A percentile compares a stretch with the other conserved stretches of the same genome.
Conservation (phyloP, 495 filamentous ascomycete genomes). For the Evansstolkia leycettana region DNA sequence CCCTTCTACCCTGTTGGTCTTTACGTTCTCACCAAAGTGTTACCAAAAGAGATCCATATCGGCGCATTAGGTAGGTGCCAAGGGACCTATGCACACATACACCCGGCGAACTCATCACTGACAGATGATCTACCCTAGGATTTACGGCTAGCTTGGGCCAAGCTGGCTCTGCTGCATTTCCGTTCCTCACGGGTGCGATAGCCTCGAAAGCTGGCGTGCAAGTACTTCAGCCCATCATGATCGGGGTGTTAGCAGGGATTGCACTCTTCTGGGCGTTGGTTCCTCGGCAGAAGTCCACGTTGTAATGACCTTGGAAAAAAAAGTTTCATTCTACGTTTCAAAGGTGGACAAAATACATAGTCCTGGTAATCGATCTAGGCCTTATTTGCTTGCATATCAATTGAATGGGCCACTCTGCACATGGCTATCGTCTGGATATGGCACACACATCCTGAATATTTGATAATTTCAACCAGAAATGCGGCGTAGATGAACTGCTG, state of each 20-base stretch:
- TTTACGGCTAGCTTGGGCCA: slow-evolving; percentile 38
- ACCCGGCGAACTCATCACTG: too few species aligned
- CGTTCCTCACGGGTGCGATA: slow-evolving; percentile 36
- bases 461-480: too few species aligned
- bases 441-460: too few species aligned
- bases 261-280: slow-evolving; percentile 32
- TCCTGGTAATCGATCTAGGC: too few species aligned
- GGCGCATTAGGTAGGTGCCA: slow-evolving; percentile 15
- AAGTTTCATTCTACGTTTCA: too few species aligned
- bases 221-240: slow-evolving; percentile 38
- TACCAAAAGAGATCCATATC: slow-evolving; percentile 27
- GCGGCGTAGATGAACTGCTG: too few species aligned
- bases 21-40: slow-evolving; percentile 17
- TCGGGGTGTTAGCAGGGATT: slow-evolving; percentile 30
- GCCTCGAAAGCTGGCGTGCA: slow-evolving; percentile 31
- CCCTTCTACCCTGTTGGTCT: slow-evolving; percentile 29
- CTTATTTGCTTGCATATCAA: too few species aligned
- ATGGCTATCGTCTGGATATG: too few species aligned
- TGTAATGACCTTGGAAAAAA: neutral
- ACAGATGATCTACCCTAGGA: slow-evolving; percentile 8
- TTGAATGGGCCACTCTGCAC: too few species aligned
- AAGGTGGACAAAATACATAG: too few species aligned
- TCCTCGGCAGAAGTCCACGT: slow-evolving; percentile 15
- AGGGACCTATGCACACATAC: too few species aligned
- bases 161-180: slow-evolving; percentile 37